Base-by-base conservation (phyloP, 2,329 filamentous ascomycete species). In the Escovopsis weberi region DNA sequence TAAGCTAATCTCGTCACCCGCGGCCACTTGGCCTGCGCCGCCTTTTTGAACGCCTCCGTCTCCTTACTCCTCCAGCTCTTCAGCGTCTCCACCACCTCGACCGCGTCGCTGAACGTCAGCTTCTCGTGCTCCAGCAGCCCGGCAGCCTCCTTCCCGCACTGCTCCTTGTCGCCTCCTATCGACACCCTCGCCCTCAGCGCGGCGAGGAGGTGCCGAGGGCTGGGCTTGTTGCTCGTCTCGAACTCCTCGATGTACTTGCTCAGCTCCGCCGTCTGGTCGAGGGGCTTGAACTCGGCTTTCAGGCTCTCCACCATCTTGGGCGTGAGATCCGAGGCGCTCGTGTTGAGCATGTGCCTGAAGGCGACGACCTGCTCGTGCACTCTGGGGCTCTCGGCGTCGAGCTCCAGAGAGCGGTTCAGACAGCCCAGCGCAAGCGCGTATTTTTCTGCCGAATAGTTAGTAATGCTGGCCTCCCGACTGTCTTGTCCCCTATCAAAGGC, bases 351-450 rank as follows among this genome's bases (percentile, higher is more conserved):
- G 51, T 78, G 70, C 48, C 76, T 78, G 65, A 95, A 81, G 44
- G 76, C 74, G 37, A 81, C 66, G 28, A 74, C 69, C 58, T 91
- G 85, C 54, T 86, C 77, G 56, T 88, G 80, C n/a, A 89, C 72
- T 48, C 72, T 77, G 10, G 84, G 74, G 54, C 87, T 72, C 38
- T 77, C 68, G 3, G 78, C 60, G 48, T 91, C 80, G 32, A 95
- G 68, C 3, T 72, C 68, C 43, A 77, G 66, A 26, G 85, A 80
- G 15, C 84, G 80, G 39, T 84, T 76, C 42, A 98, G 73, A 61
- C 85, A 94, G 55, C 85, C 84, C 45, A 95, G 71, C 0, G 91
- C 89, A 46, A 94, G 80, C 37, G 94, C 65, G 55, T 84, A 86
- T 67, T 95, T 95, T 15, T 15, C 15, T 15, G 15, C 15, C 15